Base-by-base conservation (phyloP, 345 rosid species). In the Corchorus olitorius region DNA sequence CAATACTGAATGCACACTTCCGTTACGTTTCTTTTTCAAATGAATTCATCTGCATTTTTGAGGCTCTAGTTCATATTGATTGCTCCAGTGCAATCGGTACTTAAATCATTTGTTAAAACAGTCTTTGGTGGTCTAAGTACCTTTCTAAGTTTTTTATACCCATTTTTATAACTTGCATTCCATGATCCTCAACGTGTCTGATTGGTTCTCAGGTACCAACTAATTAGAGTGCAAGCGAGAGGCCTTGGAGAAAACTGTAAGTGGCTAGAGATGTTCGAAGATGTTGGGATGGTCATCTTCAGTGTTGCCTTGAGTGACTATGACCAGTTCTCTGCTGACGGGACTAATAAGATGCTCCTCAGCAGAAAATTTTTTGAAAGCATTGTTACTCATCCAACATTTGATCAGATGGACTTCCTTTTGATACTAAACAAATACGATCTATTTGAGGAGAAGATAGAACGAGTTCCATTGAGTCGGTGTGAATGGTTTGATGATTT, bases 251-350 rank as follows among this genome's bases (percentile, higher is more conserved):
- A 91, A 80, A 93, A 91, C 84, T 96, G 97, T 85, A 92, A 92
- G 76, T 96, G 98, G 98, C 89, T 96, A 17, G 97, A 96, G 81
- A 93, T 94, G 98, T 97, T 97, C 65, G 99, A 97, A 86, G 99
- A 97, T 70, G 87, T 94, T 35, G 98, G 99, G 53, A 88, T 97
- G 85, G 91, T 94, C 82, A 85, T 91, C 54, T 97, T 97, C 73
- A 91, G 94, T 72, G 94, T 94, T 46, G 15, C 93, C 17, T 80
- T 97, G 89, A 92, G 88, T 37, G 97, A 94, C 85, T 97, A 94
- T 35, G 94, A 94, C 76, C 92, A 94, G 74, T 70, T 74, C 61
- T 74, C 90, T 45, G 81, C 83, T 54, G 94, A 91, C 65, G 89
- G 88, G 54, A 83, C 79, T 33, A 97, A 94, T 85, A 92, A 90